Evolutionary conservation across 768 basidiomycete genomes (phyloP).

Genomic region (Lentinula edodes): DNA sequence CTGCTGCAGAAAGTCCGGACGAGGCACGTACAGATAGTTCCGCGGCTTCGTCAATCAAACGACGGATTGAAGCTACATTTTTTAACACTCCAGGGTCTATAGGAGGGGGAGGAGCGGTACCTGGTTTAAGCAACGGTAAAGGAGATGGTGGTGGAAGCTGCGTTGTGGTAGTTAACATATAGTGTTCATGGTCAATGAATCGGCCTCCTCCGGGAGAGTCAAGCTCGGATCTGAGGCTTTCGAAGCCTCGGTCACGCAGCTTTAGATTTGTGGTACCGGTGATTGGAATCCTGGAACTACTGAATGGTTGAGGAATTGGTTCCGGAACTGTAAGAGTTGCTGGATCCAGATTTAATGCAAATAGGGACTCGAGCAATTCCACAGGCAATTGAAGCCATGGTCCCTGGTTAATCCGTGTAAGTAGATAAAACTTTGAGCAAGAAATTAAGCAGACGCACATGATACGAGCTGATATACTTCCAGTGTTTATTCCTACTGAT

Average conservation of each 20-base stretch:
- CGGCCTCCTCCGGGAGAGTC: slow-evolving; percentile 30
- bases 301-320: slow-evolving; percentile 11
- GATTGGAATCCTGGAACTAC: slow-evolving; percentile 10
- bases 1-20: slow-evolving; percentile 74
- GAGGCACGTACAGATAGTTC: slow-evolving; percentile 85
- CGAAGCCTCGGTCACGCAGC: slow-evolving; percentile 42
- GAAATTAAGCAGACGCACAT: slow-evolving; percentile 44
- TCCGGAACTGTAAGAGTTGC: slow-evolving; percentile 49
- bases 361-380: slow-evolving; percentile 79
- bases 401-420: slow-evolving; percentile 44
- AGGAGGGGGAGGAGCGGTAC: slow-evolving; percentile 74
- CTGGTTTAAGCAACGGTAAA: slow-evolving; percentile 50
- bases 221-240: slow-evolving; percentile 37
- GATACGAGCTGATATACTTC: slow-evolving; percentile 89
- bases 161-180: slow-evolving; percentile 18
- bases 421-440: neutral
- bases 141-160: slow-evolving; percentile 37
- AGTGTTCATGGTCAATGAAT: neutral
- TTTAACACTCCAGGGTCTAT: slow-evolving; percentile 88
- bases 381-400: slow-evolving; percentile 89
- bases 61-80: slow-evolving; percentile 66
- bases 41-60: slow-evolving; percentile 84
- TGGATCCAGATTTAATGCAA: slow-evolving; percentile 74
- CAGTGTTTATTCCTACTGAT: slow-evolving; percentile 94
- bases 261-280: slow-evolving; percentile 13